Evolutionary conservation across 495 filamentous ascomycete genomes (phyloP).

Genomic region (Hapsidospora chrysogenum): DNA sequence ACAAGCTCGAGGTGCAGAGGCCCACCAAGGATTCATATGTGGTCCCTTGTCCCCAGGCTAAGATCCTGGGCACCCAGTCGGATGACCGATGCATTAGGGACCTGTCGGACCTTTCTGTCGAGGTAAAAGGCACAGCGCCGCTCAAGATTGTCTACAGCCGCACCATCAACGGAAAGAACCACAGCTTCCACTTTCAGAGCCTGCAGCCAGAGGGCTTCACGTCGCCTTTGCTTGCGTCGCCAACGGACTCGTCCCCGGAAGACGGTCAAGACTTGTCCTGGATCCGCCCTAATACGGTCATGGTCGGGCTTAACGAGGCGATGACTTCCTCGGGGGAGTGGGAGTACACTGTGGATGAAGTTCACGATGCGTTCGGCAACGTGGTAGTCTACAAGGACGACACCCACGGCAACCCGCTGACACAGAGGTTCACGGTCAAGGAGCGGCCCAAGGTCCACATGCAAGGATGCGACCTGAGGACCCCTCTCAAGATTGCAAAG

Average conservation of each 20-base stretch:
- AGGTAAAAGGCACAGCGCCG: slow-evolving; percentile 81
- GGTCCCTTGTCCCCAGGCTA: slow-evolving; percentile 64
- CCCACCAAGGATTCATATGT: slow-evolving; percentile 59
- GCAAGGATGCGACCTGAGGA: slow-evolving; percentile 53
- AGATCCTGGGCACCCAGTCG: slow-evolving; percentile 42
- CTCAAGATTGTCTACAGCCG: slow-evolving; percentile 82
- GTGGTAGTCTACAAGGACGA: slow-evolving; percentile 58
- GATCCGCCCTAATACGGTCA: slow-evolving; percentile 58
- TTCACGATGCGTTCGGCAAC: slow-evolving; percentile 81
- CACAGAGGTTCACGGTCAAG: slow-evolving; percentile 69
- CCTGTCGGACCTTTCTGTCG: slow-evolving; percentile 64
- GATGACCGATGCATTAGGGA: slow-evolving; percentile 65
- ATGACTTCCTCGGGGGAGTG: slow-evolving; percentile 60
- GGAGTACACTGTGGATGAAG: slow-evolving; percentile 81
- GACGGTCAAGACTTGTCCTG: slow-evolving; percentile 51
- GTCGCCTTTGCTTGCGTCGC: slow-evolving; percentile 44
- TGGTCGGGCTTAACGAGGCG: slow-evolving; percentile 75
- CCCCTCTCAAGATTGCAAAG: slow-evolving; percentile 66
- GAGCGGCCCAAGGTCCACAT: slow-evolving; percentile 64
- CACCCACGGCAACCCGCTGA: slow-evolving; percentile 42
- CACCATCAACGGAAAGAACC: slow-evolving; percentile 56
- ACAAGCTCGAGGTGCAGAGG: slow-evolving; percentile 78
- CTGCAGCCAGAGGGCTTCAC: slow-evolving; percentile 76
- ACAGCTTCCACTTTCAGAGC: slow-evolving; percentile 69
- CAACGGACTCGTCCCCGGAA: background rate